Evolutionary conservation across 2,329 filamentous ascomycete genomes (phyloP), one percentile per base, ranked within the genome.

Genomic region (Ophioceras dolichostomum): DNA sequence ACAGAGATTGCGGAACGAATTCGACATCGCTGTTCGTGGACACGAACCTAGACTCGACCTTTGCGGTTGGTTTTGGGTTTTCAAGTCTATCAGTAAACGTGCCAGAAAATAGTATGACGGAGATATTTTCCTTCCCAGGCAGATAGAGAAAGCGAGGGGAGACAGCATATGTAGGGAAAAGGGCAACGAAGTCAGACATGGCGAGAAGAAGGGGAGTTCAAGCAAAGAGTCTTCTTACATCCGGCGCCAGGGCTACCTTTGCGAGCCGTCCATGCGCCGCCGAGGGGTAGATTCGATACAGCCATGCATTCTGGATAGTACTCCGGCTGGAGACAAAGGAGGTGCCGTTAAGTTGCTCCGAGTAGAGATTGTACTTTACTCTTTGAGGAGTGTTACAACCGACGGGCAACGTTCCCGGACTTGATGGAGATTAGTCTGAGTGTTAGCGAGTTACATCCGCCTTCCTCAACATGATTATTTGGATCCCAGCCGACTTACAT

Each of bases 321-420:
- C 47, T 39, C 3, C 57, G 52, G 5, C 51, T 41, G 4, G 54
- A 40, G 24, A 54, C 44, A 39, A 62, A 60, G 1, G 55, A 47
- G 40, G 47, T 57, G 41, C 65, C 65, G 53, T 60, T 67, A 28
- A 68, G 58, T 50, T 69, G 64, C 42, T 69, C 65, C 9, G 64
- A 58, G 32, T 65, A 62, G 10, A 66, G 51, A 38, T 54, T 58
- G 40, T 56, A 58, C 28, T 53, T 54, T 32, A 60, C 57, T 34
- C 59, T 60, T 29, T 67, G 60, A 5, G 66, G 67, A 12, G 54
- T 49, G 42, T 68, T 68, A 39, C 62, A 58, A 26, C 61, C 63
- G 26, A 51, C 41, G 8, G 65, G 65, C 17, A 68, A 57, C 18
- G 59, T 61, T 22, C 58, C 60, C 10, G 63, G 59, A 2, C 31